Evolutionary conservation across 768 basidiomycete genomes (phyloP), one percentile per base, ranked within the genome.

Genomic region (Suillus tomentosus): DNA sequence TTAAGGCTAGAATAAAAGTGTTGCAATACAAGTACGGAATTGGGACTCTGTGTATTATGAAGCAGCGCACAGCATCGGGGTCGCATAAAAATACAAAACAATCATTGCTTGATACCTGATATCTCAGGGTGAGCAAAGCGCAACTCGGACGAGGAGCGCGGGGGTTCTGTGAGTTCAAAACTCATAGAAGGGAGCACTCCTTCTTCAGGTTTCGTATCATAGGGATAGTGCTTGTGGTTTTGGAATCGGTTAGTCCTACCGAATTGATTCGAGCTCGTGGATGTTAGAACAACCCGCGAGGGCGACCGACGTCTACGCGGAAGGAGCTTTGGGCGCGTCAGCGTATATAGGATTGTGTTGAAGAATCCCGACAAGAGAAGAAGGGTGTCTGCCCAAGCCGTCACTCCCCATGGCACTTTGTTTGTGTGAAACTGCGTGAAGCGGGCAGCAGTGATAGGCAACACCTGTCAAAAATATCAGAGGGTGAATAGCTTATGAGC

Each of bases 341-440:
- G 60, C 2, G 70, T 60, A 71, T 69, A 74, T 15, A 85, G 74
- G 43, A 80, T 63, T 36, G 80, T 75, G 66, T 85, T 83, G 66
- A 83, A 73, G 34, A 82, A 62, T 4, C 84, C 84, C 1, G 81
- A 84, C 34, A 78, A 74, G 1, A 80, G 72, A 66, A 79, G 84
- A 11, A 84, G 55, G 15, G 78, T 71, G 39, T 76, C 80, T 5
- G 78, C 72, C 61, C 82, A 74, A 22, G 80, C 73, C 9, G 77
- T 77, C 39, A 78, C 74, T 50, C 70, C 73, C 67, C 78, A 77
- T 11, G 81, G 76, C 8, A 77, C 69, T 13, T 63, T 3, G 15
- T 62, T 51, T 14, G 67, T 69, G 34, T 65, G 68, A 67, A 84
- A 83, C 3, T 51, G 64, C 1, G 74, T 68, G 74, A 79, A 83